Percentiles rank a stretch among this genome's conserved stretches.
These are phyloP conservation scores for Fusarium newnesense DNA, from an alignment of 2,329 filamentous ascomycete species.

Conservation along the genomic window DNA sequence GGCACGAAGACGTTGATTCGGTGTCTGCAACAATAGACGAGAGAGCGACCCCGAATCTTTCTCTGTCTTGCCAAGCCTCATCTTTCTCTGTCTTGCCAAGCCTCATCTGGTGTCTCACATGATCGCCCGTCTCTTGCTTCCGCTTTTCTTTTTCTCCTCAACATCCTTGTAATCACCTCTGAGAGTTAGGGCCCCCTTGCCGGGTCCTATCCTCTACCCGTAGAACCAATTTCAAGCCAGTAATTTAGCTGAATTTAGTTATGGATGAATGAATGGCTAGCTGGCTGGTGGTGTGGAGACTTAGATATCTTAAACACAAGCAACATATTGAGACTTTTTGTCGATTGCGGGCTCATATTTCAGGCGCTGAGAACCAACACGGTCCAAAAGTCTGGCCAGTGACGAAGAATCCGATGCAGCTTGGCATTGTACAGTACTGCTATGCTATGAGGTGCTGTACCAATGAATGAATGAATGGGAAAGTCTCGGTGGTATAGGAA, in stretches of 20 bases:
- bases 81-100: constrained; percentile 2
- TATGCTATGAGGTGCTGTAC: background rate
- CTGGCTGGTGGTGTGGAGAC: constrained; percentile 15
- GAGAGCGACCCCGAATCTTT: background rate
- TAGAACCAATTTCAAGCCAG: background rate
- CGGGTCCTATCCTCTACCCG: background rate
- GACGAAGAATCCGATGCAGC: background rate
- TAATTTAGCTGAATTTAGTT: background rate
- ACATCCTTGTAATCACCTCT: background rate
- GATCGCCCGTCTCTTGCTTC: background rate
- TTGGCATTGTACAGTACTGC: background rate
- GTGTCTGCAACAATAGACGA: background rate
- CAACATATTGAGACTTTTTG: constrained; percentile 6
- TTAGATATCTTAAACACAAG: background rate
- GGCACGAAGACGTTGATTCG: background rate
- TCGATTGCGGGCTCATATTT: constrained; percentile 31
- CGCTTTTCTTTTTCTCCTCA: constrained; percentile 12
- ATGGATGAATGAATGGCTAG: background rate
- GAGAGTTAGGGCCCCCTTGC: background rate
- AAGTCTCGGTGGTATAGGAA: background rate
- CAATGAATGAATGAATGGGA: background rate
- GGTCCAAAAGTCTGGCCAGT: constrained; percentile 1
- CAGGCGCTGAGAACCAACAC: constrained; percentile 27
- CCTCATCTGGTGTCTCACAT: constrained; percentile 5
- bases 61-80: constrained; percentile 5